These are phyloP conservation scores for Kazachstania taianensis DNA, from an alignment of 805 yeast species.

Conservation along the genomic window DNA sequence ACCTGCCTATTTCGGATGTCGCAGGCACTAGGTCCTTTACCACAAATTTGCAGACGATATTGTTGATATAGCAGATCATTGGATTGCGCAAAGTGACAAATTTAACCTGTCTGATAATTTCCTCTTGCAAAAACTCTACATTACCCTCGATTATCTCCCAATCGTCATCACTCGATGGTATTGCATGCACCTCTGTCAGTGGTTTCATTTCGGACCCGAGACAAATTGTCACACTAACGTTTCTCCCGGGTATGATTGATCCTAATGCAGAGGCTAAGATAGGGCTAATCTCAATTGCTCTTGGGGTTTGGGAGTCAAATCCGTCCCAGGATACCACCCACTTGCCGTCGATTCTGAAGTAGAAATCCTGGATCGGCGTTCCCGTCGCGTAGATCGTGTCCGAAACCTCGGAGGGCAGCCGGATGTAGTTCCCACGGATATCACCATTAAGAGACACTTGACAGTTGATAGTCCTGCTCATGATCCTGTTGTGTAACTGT, in stretches of 20 bases:
- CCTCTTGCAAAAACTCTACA: conserved; percentile 65
- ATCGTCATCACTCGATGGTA: conserved; percentile 67
- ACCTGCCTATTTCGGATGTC: conserved; percentile 35
- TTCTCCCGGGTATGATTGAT: too few species aligned
- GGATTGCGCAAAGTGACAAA: conserved; percentile 52
- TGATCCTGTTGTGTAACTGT: too few species aligned
- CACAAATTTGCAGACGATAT: conserved; percentile 46
- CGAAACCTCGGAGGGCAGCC: conserved; percentile 15
- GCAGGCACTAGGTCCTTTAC: conserved; percentile 40
- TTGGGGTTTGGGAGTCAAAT: conserved; percentile 7
- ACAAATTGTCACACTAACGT: too few species aligned
- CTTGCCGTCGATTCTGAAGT: conserved; percentile 5
- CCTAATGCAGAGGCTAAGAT: conserved; percentile 10
- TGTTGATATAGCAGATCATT: conserved; percentile 59
- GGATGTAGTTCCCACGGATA: conserved; percentile 22
- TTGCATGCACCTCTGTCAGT: conserved; percentile 58
- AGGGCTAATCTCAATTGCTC: conserved; percentile 21
- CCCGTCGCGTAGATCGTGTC: conserved; percentile 5
- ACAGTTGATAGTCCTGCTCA: too few species aligned
- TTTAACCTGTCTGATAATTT: conserved; percentile 69
- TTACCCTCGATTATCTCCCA: conserved; percentile 88
- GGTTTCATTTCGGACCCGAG: neutral
- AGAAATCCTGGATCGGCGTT: conserved; percentile 6
- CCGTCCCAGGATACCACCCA: conserved; percentile 9
- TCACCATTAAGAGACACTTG: conserved; percentile 6